Evolutionary conservation across 2,329 filamentous ascomycete genomes (phyloP).

Genomic region (Gnomoniopsis sp.): DNA sequence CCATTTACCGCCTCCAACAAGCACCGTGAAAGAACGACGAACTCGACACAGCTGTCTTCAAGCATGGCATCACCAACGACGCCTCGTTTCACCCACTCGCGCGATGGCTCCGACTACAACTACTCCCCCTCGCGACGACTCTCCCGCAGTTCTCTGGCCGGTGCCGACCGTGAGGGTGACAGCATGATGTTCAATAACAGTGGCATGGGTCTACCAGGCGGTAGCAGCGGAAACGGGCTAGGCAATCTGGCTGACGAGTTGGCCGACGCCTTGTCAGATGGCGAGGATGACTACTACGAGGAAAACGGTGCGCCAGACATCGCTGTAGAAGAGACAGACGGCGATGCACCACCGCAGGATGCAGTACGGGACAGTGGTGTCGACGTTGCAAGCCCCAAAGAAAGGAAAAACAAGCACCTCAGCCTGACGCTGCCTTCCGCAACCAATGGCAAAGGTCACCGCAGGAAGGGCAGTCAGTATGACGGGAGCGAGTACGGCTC

Average conservation of each 20-base stretch:
- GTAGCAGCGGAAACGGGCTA: conserved; percentile 52
- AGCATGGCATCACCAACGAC: conserved; percentile 52
- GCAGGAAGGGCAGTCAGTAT: conserved; percentile 56
- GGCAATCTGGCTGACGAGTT: conserved; percentile 81
- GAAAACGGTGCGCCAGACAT: conserved; percentile 36
- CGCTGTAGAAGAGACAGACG: conserved; percentile 27
- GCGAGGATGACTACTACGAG: conserved; percentile 53
- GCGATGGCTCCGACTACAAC: conserved; percentile 54
- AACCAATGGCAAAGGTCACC: conserved; percentile 42
- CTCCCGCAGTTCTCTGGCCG: conserved; percentile 34
- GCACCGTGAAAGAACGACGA: conserved; percentile 16
- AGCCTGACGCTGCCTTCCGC: conserved; percentile 43
- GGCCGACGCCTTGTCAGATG: conserved; percentile 67
- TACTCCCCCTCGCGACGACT: conserved; percentile 44
- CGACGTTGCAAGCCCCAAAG: conserved; percentile 34
- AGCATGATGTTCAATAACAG: conserved; percentile 42
- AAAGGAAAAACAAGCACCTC: conserved; percentile 28
- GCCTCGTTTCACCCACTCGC: conserved; percentile 50
- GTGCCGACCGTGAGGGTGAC: conserved; percentile 37
- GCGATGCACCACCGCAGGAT: conserved; percentile 22
- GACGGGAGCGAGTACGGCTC: conserved; percentile 74
- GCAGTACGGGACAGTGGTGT: conserved; percentile 39
- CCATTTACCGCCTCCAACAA: neutral
- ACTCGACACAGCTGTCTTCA: conserved; percentile 18
- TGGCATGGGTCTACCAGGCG: conserved; percentile 33